Evolutionary conservation across 805 yeast genomes (phyloP).

Genomic region (Candida sanyiensis): DNA sequence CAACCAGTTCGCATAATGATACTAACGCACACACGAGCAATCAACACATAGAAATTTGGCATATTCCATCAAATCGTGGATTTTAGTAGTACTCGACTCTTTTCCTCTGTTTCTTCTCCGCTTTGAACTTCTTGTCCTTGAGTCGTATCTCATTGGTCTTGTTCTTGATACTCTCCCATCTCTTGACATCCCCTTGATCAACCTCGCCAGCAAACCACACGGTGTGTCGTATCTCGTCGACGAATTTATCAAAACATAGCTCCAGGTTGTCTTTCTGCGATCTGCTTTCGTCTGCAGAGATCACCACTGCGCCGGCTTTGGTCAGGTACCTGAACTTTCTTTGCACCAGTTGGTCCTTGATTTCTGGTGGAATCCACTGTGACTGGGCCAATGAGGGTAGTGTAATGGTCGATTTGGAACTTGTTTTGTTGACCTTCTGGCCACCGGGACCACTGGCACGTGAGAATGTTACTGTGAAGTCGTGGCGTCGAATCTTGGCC

Average conservation of each 20-base stretch:
- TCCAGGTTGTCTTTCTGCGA: constrained; percentile 52
- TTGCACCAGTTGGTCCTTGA: constrained; percentile 36
- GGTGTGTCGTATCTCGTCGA: constrained; percentile 41
- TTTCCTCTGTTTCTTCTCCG: constrained; percentile 35
- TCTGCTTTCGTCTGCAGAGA: constrained; percentile 57
- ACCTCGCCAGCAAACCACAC: constrained; percentile 45
- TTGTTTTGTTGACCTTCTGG: constrained; percentile 72
- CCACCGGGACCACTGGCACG: constrained; percentile 86
- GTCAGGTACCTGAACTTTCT: constrained; percentile 47
- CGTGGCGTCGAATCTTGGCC: not conserved
- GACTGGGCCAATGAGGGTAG: constrained; percentile 41
- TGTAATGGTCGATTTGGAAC: constrained; percentile 59
- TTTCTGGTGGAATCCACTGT: constrained; percentile 54
- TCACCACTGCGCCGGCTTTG: constrained; percentile 44
- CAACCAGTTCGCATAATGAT: constrained; percentile 16
- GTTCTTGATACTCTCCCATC: constrained; percentile 42
- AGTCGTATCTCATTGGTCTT: constrained; percentile 32
- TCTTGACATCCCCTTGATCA: constrained; percentile 37
- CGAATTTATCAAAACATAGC: constrained; percentile 56
- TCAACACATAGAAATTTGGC: not conserved
- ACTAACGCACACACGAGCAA: constrained; percentile 1
- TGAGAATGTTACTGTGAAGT: constrained; percentile 43
- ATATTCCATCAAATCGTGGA: no score
- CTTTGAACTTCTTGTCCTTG: constrained; percentile 30
- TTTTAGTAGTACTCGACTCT: constrained; percentile 12